Evolutionary conservation across 192 early-diverging fungal genomes (phyloP), one percentile per base, ranked within the genome.

Genomic region (Coemansia nantahalensis): DNA sequence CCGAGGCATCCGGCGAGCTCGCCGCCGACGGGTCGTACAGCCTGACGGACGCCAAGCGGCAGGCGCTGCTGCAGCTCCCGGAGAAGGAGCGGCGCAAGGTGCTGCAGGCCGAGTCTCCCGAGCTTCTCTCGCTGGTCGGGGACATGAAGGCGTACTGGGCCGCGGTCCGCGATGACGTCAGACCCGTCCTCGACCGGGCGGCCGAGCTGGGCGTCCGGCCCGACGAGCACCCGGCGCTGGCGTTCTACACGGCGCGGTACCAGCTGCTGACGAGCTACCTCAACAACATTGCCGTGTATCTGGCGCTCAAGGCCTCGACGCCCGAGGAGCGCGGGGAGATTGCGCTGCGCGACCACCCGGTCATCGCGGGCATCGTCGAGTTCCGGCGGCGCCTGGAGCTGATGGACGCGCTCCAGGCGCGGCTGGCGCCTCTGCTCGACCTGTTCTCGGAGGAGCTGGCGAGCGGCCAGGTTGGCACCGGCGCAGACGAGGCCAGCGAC

Each of bases 261-360:
- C 78, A 79, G 63, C 60, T 71, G 45, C 42, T 88, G 19, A 78
- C 86, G 61, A 83, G 84, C 51, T 95, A 94, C 54, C 65, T 95
- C 51, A 90, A 86, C 56, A 97, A 97, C 61, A 80, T 95, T 51
- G 81, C 92, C 7, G 94, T 93, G 52, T 93, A 91, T 58, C 77
- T 97, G 47, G 82, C 81, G 2, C 48, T 91, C 54, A 80, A 87
- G 80, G 73, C 62, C 8, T 77, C 73, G 40, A 51, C 74, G 79
- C 40, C 78, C 68, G 54, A 72, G 75, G 54, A 65, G 58, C 80
- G 39, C 38, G 68, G 49, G 26, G 64, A 56, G 17, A n/a, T 62
- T 51, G 33, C 86, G 39, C 59, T 90, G 21, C 84, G 80, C 21
- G 70, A 82, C 37, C 94, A 97, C 62, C 94, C 92, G 12, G 89